Evolutionary conservation across 192 early-diverging fungal species (phyloP), one percentile per base, ranked within the genome.

Genomic region (Podila epicladia): DNA sequence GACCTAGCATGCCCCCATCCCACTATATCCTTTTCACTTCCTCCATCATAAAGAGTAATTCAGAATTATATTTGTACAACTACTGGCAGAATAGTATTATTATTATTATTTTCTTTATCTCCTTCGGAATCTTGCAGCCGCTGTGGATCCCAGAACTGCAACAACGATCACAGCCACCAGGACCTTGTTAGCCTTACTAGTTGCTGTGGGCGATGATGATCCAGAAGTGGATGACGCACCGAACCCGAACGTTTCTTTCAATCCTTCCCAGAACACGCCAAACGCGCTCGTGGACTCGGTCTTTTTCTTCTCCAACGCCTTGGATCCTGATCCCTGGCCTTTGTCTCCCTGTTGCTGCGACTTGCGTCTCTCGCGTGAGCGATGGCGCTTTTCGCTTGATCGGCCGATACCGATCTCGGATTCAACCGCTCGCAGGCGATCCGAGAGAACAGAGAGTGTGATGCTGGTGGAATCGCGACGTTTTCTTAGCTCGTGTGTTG

Each of bases 141-240:
- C 28, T 45, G 64, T 57, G 9, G 71, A 71, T 65, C 77, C 77
- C 8, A 80, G 53, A 3, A 80, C 71, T 48, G 71, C 77, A 32
- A 80, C 13, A 9, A 80, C 65, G 9, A 80, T 19, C 7, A 66
- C 58, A 37, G 53, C 51, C 19, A 80, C 67, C 22, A 80, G 24
- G 6, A 59, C 64, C 49, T 60, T 69, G 57, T 62, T 80, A 0
- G 58, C 20, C 32, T 80, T 80, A 26, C 53, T 50, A n/a, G 37
- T n/a, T 32, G 62, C 28, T 37, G 37, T 22, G 20, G 62, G 22
- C 20, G 33, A 29, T 24, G 62, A 9, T 45, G 62, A n/a, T 63
- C 33, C 24, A 55, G 53, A 55, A 55, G 53, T 24, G 24, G 24
- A 55, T 24, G 22, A 55, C 19, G 53, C 1, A 9, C 67, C 53